Evolutionary conservation across 164 flowering plant genomes (phyloP).

Genomic region (Buxus sempervirens): DNA sequence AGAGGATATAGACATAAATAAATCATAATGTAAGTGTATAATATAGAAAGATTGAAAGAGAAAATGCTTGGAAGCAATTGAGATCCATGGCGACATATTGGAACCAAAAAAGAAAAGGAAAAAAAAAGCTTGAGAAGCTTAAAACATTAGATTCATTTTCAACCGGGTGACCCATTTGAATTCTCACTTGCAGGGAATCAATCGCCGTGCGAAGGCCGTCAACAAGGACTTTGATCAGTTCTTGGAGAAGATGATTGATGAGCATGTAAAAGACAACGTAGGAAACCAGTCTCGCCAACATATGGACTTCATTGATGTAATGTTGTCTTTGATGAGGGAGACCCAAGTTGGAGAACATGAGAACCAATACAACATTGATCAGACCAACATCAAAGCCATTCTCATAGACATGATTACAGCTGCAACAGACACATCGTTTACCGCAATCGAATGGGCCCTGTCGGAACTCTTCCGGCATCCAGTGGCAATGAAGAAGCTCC

Average conservation of each 20-base stretch:
- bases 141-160: no score
- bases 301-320: conserved; percentile 13
- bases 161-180: no score
- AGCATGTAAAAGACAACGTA: neutral
- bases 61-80: no score
- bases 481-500: conserved; percentile 14
- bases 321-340: conserved; percentile 17
- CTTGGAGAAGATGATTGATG: conserved; percentile 4
- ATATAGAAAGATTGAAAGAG: no score
- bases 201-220: neutral
- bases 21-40: no score
- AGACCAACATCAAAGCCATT: conserved; percentile 12
- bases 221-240: neutral
- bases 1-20: no score
- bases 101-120: no score
- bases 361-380: neutral
- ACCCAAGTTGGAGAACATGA: neutral
- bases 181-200: conserved; percentile 1
- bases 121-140: no score
- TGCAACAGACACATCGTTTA: neutral
- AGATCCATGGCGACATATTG: no score
- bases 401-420: neutral
- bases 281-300: neutral
- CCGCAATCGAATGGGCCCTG: neutral
- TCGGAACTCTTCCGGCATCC: neutral